Percentiles rank a stretch among this genome's conserved stretches.
Conservation (phyloP, 305 asterid species). For the Ajuga reptans region DNA sequence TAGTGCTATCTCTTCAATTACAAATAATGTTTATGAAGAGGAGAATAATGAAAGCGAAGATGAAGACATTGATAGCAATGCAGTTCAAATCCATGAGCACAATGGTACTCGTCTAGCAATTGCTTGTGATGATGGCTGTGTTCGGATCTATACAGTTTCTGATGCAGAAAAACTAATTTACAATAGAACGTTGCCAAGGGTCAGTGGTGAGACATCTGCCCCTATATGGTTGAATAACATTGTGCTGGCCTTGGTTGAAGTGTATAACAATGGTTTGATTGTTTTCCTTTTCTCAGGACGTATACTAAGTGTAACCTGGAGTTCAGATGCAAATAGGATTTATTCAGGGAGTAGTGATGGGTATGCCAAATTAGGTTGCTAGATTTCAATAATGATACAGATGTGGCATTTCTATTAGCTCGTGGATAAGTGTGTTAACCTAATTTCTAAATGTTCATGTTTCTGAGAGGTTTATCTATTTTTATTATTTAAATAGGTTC, state of each 20-base stretch:
- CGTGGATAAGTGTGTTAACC: background rate
- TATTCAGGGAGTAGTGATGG: constrained; percentile 91
- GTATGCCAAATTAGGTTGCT: constrained; percentile 32
- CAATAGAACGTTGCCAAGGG: constrained; percentile 62
- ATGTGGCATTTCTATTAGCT: background rate
- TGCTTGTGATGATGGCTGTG: constrained; percentile 99
- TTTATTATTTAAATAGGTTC: constrained; percentile 33
- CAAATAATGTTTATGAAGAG: constrained; percentile 34
- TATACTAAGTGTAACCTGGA: constrained; percentile 75
- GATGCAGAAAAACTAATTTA: constrained; percentile 49
- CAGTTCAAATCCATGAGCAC: constrained; percentile 37
- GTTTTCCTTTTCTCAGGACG: constrained; percentile 44
- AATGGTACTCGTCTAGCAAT: constrained; percentile 50
- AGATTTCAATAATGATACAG: background rate
- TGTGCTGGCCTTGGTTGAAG: background rate
- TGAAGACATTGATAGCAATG: constrained; percentile 34
- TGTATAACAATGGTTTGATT: background rate
- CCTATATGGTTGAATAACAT: constrained; percentile 12
- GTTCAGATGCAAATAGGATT: constrained; percentile 64
- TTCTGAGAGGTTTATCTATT: background rate
- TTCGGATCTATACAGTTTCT: constrained; percentile 53
- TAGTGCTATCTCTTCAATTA: constrained; percentile 25
- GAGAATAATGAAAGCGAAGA: constrained; percentile 49
- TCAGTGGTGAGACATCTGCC: constrained; percentile 72
- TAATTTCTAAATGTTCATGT: background rate